Percentiles rank a stretch among this genome's conserved stretches.
phyloP scores from a whole-genome alignment of 73 alveolate genomes.

The Blepharisma japonicum region DNA sequence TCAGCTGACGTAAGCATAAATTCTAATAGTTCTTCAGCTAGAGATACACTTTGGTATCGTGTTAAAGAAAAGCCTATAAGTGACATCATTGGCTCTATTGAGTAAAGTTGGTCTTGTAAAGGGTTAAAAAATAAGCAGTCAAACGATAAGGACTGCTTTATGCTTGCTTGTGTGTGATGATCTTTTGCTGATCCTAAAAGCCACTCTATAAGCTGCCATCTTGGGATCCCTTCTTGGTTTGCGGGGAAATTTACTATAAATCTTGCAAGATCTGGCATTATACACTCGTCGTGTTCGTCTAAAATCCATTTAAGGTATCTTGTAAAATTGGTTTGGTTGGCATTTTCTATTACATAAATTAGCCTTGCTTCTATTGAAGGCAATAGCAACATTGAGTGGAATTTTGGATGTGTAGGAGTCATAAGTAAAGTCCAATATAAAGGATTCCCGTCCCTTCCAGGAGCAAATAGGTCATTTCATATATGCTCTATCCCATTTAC shows the following conservation, averaged over 20 bases:
- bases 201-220: slow-evolving; percentile 16
- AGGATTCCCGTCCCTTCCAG: background rate
- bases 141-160: background rate
- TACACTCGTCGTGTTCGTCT: background rate
- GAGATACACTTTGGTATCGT: background rate
- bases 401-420: slow-evolving; percentile 2
- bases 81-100: slow-evolving; percentile 12
- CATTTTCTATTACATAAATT: background rate
- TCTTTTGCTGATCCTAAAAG: background rate
- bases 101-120: background rate
- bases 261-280: slow-evolving; percentile 16
- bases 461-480: slow-evolving; percentile 3
- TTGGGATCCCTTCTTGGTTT: background rate
- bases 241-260: slow-evolving; percentile 11
- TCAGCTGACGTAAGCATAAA: slow-evolving; percentile 16
- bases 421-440: slow-evolving; percentile 19
- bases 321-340: background rate
- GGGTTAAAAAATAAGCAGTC: slow-evolving; percentile 9
- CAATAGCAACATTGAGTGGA: background rate
- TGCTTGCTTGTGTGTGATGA: slow-evolving; percentile 13
- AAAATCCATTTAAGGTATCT: slow-evolving; percentile 20
- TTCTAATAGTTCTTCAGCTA: slow-evolving; percentile 16
- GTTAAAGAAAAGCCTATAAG: background rate
- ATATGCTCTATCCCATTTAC: background rate
- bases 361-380: background rate